These are phyloP conservation scores for Anisodus acutangulus DNA, from an alignment of 257 asterid species.

Conservation along the genomic window DNA sequence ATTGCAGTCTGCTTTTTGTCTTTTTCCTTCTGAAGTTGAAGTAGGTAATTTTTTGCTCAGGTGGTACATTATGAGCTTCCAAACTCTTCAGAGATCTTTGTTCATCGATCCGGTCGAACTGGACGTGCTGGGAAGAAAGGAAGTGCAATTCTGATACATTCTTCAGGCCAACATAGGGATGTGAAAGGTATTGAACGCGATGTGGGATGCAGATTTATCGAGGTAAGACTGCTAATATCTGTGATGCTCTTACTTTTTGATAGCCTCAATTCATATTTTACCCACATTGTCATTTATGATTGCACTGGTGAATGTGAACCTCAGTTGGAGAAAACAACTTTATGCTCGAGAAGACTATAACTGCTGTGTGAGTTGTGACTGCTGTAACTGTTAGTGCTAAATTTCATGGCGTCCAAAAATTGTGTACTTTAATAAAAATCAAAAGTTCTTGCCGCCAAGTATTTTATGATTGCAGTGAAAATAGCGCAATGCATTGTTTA, in stretches of 20 bases:
- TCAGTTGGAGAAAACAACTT: constrained; percentile 16
- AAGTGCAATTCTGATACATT: constrained; percentile 36
- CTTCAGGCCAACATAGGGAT: constrained; percentile 35
- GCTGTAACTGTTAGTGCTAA: constrained; percentile 3
- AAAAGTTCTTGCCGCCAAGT: background rate
- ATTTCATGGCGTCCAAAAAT: background rate
- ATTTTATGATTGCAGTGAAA: background rate
- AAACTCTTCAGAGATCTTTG: constrained; percentile 39
- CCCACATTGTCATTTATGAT: background rate
- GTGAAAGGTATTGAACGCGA: constrained; percentile 40
- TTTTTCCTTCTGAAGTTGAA: constrained; percentile 7
- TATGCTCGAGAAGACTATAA: background rate
- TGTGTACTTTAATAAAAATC: background rate
- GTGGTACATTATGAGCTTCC: constrained; percentile 58
- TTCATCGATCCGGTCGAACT: constrained; percentile 42
- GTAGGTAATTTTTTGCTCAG: constrained; percentile 42
- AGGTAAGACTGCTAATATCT: constrained; percentile 29
- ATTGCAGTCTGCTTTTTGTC: background rate
- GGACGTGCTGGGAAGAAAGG: constrained; percentile 45
- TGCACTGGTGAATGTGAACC: constrained; percentile 21
- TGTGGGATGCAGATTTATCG: constrained; percentile 38
- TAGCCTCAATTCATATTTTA: background rate
- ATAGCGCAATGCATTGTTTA: background rate
- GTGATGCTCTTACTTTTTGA: background rate
- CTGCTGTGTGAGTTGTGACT: background rate